These are phyloP conservation scores for Aspergillus sp. DNA, from an alignment of 2,329 filamentous ascomycete genomes.

Conservation along the genomic window DNA sequence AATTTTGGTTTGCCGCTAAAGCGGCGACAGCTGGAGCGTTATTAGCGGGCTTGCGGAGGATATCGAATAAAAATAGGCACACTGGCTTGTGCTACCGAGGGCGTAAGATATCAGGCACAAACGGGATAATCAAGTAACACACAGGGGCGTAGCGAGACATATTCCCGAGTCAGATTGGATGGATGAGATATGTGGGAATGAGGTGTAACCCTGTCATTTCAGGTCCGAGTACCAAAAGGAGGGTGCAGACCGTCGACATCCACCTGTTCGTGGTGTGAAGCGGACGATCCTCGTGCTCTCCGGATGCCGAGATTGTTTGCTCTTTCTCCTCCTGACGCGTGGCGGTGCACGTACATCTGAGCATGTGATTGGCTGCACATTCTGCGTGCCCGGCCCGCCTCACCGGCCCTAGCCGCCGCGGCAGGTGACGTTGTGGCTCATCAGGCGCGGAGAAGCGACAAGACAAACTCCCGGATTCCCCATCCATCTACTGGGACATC, in stretches of 20 bases:
- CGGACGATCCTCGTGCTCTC: not conserved
- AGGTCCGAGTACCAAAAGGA: not conserved
- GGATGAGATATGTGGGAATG: not conserved
- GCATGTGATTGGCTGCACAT: not conserved
- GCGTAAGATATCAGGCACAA: not conserved
- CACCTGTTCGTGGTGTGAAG: not conserved
- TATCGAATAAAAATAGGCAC: not conserved
- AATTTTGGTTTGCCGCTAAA: not conserved
- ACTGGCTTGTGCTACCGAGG: not conserved
- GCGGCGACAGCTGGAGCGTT: not conserved
- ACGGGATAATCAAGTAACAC: not conserved
- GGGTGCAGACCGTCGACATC: not conserved
- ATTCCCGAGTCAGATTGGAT: not conserved
- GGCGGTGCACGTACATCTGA: not conserved
- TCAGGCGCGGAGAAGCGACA: conserved; percentile 30
- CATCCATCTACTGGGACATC: conserved; percentile 22
- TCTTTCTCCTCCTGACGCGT: conserved; percentile 1
- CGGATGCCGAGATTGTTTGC: not conserved
- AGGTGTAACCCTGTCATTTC: not conserved
- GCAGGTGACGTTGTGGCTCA: conserved; percentile 40
- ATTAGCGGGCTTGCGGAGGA: not conserved
- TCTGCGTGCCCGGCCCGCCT: conserved; percentile 8
- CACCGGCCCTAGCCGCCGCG: conserved; percentile 23
- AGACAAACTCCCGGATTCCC: conserved; percentile 9
- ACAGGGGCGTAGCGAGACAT: not conserved